phyloP scores from a whole-genome alignment of 441 rosid genomes.

The Gossypium schwendimanii region DNA sequence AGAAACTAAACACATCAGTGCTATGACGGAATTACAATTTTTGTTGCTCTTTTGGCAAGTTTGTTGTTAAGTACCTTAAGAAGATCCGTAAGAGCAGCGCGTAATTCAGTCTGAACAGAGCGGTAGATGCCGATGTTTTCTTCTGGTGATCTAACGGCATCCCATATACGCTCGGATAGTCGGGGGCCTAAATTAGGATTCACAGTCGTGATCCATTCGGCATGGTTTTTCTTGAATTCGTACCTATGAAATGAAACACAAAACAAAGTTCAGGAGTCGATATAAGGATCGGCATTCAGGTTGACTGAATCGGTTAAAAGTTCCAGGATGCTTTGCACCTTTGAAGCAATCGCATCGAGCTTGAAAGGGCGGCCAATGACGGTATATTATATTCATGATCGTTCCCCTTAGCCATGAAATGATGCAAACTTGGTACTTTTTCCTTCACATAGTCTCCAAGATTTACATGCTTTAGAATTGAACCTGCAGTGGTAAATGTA shows the following conservation, averaged over 20 bases:
- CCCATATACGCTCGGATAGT: slow-evolving; percentile 53
- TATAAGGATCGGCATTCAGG: not conserved
- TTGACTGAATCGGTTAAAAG: slow-evolving; percentile 4
- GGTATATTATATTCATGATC: slow-evolving; percentile 42
- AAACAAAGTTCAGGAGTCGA: slow-evolving; percentile 13
- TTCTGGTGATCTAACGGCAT: slow-evolving; percentile 44
- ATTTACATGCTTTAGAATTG: slow-evolving; percentile 34
- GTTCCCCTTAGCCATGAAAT: slow-evolving; percentile 40
- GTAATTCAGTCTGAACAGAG: slow-evolving; percentile 45
- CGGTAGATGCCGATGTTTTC: slow-evolving; percentile 42
- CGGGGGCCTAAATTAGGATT: slow-evolving; percentile 75
- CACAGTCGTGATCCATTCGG: slow-evolving; percentile 57
- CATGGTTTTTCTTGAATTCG: slow-evolving; percentile 78
- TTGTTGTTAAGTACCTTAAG: slow-evolving; percentile 47
- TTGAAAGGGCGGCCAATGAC: slow-evolving; percentile 71
- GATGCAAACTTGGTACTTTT: slow-evolving; percentile 55
- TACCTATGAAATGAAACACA: slow-evolving; percentile 29
- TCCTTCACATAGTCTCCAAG: slow-evolving; percentile 65
- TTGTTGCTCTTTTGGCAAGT: not conserved
- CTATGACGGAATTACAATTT: not conserved
- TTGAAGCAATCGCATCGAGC: slow-evolving; percentile 57
- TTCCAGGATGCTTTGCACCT: slow-evolving; percentile 32
- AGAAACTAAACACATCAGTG: not conserved
- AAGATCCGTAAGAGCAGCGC: slow-evolving; percentile 52
- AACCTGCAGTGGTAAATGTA: slow-evolving; percentile 30